Evolutionary conservation across 768 basidiomycete species (phyloP), one percentile per base, ranked within the genome.

Genomic region (Rubroboletus pulcherrimus): DNA sequence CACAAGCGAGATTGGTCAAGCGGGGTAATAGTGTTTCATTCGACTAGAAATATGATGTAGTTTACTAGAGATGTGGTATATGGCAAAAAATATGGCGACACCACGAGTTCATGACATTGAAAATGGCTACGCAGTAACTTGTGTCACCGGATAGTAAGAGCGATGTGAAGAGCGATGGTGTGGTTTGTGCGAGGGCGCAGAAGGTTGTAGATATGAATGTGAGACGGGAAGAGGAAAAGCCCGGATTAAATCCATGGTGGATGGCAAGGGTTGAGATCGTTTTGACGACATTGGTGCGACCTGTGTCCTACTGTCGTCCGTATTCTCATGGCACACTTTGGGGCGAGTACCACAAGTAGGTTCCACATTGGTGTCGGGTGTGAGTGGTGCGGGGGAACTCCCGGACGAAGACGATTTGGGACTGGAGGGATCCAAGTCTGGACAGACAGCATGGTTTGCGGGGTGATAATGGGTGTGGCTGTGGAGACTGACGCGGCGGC

Each of bases 191-290:
- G 57, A 64, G 5, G 67, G 55, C 29, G 41, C 55, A 55, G 55
- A 55, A 41, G 59, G 43, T 51, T 56, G 69, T 39, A 61, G 55
- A 55, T 57, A 50, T 1, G 65, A 53, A 47, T 63, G 68, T 29
- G 73, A 65, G 37, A 73, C 53, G 12, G 81, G 79, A 57, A 82
- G 63, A 29, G 81, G 80, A 48, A 82, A 82, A 15, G 79, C 70
- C 47, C 75, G 72, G 29, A 81, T 72, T 4, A 81, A 59, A 1
- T 82, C 80, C 42, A 74, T 67, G 7, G 74, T 72, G 19, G 76
- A 67, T n/a, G 64, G 26, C 24, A 55, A 7, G 10, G 56, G 50
- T 33, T 71, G 64, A 15, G 70, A 55, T 40, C 54, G 71, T 26
- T 71, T 69, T 7, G 63, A 29, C 12, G 64, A 49, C 2, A 54